These are phyloP conservation scores for Peronospora farinosa DNA, from an alignment of 352 stramenopile species.

Conservation along the genomic window DNA sequence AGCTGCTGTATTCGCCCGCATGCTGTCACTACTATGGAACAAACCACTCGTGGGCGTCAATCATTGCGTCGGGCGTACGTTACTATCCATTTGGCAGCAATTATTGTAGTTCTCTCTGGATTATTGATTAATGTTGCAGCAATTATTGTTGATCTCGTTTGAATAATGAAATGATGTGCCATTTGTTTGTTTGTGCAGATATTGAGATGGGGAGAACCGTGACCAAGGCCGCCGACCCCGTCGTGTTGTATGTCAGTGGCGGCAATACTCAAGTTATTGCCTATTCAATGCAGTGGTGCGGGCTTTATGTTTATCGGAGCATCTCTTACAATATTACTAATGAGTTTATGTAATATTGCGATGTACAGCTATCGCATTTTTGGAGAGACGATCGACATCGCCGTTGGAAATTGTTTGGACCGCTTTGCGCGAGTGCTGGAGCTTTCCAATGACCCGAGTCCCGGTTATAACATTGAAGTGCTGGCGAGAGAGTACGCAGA, in stretches of 20 bases:
- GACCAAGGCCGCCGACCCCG: constrained; percentile 91
- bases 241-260: constrained; percentile 98
- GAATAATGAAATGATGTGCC: too few relatives aligned
- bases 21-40: constrained; percentile 92
- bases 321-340: background rate
- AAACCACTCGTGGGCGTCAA: constrained; percentile 97
- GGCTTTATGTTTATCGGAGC: background rate
- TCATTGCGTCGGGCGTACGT: constrained; percentile 96
- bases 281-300: constrained; percentile 80
- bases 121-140: too few relatives aligned
- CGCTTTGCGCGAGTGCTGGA: constrained; percentile 93
- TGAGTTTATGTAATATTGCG: constrained; percentile 1
- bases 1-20: constrained; percentile 92
- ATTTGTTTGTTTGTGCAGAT: constrained; percentile 47
- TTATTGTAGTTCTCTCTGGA: background rate
- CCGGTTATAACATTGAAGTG: constrained; percentile 99
- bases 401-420: constrained; percentile 99
- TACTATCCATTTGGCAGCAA: background rate
- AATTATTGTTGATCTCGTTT: too few relatives aligned
- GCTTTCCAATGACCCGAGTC: constrained; percentile 97
- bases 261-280: constrained; percentile 98
- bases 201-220: constrained; percentile 99
- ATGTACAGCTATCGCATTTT: constrained; percentile 95
- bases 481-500: constrained; percentile 86
- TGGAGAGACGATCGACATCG: constrained; percentile 99